Percentiles rank a stretch among this genome's conserved stretches.
Conservation (phyloP, 495 filamentous ascomycete genomes). For the Penicillium manginii region DNA sequence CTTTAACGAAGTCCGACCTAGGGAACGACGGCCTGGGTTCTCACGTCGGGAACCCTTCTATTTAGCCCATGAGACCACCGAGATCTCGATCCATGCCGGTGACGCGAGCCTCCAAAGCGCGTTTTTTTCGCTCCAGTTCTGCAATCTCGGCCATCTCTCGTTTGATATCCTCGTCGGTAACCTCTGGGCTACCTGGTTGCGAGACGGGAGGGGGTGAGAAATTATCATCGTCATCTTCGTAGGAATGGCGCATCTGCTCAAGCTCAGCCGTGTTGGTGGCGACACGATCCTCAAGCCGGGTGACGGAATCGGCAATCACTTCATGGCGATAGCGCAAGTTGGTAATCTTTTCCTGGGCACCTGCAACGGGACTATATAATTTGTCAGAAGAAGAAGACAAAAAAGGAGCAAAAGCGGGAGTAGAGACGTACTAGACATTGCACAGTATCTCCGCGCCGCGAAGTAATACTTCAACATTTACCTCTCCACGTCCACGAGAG, state of each 20-base stretch:
- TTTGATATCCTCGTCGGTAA: slow-evolving; percentile 82
- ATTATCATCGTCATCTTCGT: slow-evolving; percentile 43
- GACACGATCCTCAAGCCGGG: slow-evolving; percentile 77
- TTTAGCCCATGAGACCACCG: slow-evolving; percentile 63
- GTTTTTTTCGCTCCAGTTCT: slow-evolving; percentile 93
- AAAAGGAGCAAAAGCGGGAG: not conserved
- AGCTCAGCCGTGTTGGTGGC: slow-evolving; percentile 76
- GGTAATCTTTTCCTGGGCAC: slow-evolving; percentile 78
- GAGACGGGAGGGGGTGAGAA: slow-evolving; percentile 41
- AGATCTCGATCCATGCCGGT: slow-evolving; percentile 81
- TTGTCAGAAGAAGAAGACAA: not conserved
- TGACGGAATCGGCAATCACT: slow-evolving; percentile 72
- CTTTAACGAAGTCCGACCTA: slow-evolving; percentile 34
- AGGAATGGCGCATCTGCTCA: slow-evolving; percentile 68
- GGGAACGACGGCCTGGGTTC: not conserved
- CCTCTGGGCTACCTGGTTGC: slow-evolving; percentile 45
- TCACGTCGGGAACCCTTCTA: not conserved
- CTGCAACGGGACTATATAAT: slow-evolving; percentile 66
- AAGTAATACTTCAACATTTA: slow-evolving; percentile 86
- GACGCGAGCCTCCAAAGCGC: slow-evolving; percentile 74
- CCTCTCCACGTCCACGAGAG: slow-evolving; percentile 59
- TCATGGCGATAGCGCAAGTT: slow-evolving; percentile 71
- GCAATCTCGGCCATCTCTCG: slow-evolving; percentile 93
- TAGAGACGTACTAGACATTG: slow-evolving; percentile 72
- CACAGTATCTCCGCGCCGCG: slow-evolving; percentile 90